A percentile compares a stretch with the other conserved stretches of the same genome.
These are phyloP conservation scores for Sergeia podlipaevii DNA, from an alignment of 208 protist species.

Conservation along the genomic window DNA sequence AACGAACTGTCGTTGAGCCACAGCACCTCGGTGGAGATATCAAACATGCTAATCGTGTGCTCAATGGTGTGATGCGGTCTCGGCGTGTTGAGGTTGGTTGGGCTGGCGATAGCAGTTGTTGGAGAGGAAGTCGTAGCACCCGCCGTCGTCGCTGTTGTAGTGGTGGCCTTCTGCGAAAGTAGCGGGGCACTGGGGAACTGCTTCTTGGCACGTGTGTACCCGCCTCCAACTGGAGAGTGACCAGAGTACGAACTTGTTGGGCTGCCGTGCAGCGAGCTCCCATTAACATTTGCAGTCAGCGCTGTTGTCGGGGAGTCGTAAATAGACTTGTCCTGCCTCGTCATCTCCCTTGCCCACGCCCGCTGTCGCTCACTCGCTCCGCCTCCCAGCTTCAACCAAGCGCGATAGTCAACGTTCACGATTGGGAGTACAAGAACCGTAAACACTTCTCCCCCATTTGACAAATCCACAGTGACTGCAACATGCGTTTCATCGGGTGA, in stretches of 20 bases:
- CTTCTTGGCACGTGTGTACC: no score
- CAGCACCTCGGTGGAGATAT: constrained; percentile 45
- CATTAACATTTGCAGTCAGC: no score
- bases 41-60: constrained; percentile 50
- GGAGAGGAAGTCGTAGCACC: neutral
- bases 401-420: constrained; percentile 39
- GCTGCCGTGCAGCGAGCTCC: no score
- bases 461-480: constrained; percentile 57
- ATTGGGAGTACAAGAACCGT: constrained; percentile 54
- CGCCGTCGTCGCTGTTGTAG: neutral
- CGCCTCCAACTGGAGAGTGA: neutral
- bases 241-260: constrained; percentile 1
- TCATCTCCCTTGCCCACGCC: constrained; percentile 25
- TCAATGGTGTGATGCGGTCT: constrained; percentile 27
- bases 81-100: neutral
- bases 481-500: constrained; percentile 40
- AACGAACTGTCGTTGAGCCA: constrained; percentile 38
- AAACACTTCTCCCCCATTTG: constrained; percentile 56
- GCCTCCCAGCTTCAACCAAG: constrained; percentile 30
- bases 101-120: neutral
- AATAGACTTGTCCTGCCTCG: constrained; percentile 26
- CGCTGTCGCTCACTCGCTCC: constrained; percentile 26
- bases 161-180: neutral
- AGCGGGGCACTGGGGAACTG: no score
- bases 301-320: constrained; percentile 25